Evolutionary conservation across 305 asterid genomes (phyloP).

Genomic region (Fraxinus baroniana): DNA sequence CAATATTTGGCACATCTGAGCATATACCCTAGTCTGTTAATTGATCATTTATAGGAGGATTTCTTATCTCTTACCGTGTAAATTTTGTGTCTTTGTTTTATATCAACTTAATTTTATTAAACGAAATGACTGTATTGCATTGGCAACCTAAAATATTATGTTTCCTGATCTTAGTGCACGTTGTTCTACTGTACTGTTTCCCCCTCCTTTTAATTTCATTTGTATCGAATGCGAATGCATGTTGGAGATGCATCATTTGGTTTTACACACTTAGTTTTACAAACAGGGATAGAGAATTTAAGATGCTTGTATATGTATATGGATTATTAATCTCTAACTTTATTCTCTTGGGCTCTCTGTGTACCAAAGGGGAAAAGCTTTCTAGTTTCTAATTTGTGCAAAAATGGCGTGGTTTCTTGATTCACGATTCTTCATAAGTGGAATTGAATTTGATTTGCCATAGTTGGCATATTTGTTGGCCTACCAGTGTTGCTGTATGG

Average conservation of each 20-base stretch:
- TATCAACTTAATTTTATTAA: neutral
- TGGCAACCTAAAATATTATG: neutral
- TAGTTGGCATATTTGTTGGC: neutral
- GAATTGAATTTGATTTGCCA: neutral
- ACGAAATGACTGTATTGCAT: neutral
- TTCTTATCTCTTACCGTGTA: neutral
- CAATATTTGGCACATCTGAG: neutral
- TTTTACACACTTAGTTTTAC: neutral
- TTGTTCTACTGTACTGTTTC: neutral
- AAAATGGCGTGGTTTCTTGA: neutral
- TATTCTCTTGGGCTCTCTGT: neutral
- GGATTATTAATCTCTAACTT: neutral
- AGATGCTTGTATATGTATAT: neutral
- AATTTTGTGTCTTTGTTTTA: neutral
- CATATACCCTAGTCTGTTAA: neutral
- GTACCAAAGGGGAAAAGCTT: neutral
- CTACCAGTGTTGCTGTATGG: slow-evolving; percentile 8
- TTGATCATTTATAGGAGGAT: neutral
- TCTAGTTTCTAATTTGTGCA: neutral
- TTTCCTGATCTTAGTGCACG: neutral
- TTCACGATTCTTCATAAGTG: neutral
- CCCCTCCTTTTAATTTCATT: neutral
- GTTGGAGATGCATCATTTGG: neutral
- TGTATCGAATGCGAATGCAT: neutral
- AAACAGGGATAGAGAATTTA: neutral